phyloP scores from a whole-genome alignment of 306 rosid genomes.

The Astragalus glycyphyllos region DNA sequence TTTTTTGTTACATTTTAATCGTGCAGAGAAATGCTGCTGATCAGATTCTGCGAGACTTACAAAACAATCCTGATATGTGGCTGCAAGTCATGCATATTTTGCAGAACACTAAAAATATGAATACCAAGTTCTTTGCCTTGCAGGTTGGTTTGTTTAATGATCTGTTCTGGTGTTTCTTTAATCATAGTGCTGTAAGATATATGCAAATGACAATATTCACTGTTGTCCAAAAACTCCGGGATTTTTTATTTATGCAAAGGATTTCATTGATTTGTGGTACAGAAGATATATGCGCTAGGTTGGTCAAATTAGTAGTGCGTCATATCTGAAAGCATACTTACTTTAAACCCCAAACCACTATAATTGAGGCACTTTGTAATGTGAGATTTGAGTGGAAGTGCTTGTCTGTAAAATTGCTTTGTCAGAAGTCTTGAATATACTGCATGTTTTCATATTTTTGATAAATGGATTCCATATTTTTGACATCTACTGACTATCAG shows the following conservation, averaged over 20 bases:
- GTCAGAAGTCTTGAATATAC: constrained; percentile 6
- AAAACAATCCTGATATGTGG: constrained; percentile 96
- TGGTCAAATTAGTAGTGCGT: neutral
- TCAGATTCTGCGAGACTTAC: constrained; percentile 87
- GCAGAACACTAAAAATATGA: constrained; percentile 76
- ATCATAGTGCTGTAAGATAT: neutral
- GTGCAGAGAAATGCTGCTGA: constrained; percentile 94
- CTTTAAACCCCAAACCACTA: neutral
- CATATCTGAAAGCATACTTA: neutral
- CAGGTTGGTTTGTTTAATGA: constrained; percentile 68
- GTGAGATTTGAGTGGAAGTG: constrained; percentile 20
- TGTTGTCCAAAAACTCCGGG: neutral
- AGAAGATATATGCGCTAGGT: constrained; percentile 3
- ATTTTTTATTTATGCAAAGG: neutral
- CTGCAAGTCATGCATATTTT: constrained; percentile 97
- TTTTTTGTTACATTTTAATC: neutral
- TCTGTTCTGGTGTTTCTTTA: neutral
- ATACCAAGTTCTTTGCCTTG: constrained; percentile 97
- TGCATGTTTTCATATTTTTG: constrained; percentile 17
- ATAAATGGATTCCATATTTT: neutral
- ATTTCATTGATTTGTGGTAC: constrained; percentile 3
- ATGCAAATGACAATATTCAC: neutral
- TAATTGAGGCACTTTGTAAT: neutral
- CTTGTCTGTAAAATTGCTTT: constrained; percentile 1
- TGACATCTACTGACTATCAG: neutral